These are phyloP conservation scores for Tetrahymena malaccensis DNA, from an alignment of 73 alveolate genomes.

Conservation along the genomic window DNA sequence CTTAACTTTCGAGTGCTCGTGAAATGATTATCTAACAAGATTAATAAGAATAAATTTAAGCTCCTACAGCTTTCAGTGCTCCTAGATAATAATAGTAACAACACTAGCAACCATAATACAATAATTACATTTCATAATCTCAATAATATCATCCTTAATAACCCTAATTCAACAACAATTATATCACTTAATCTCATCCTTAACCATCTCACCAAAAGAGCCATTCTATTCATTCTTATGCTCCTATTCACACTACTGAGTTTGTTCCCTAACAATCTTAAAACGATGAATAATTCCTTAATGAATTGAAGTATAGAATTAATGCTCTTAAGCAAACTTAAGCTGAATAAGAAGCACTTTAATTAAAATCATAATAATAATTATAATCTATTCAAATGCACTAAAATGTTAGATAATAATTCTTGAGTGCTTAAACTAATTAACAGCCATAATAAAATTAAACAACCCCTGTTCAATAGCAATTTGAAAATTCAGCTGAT, in stretches of 20 bases:
- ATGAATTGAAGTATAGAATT: neutral
- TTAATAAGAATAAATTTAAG: neutral
- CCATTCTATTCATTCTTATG: neutral
- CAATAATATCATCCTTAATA: neutral
- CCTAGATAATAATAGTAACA: neutral
- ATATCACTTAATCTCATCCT: neutral
- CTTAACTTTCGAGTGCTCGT: neutral
- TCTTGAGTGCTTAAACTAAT: neutral
- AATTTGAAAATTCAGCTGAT: neutral
- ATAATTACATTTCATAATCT: neutral
- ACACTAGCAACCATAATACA: neutral
- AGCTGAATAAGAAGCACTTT: neutral
- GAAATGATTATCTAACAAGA: neutral
- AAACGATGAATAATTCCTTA: neutral
- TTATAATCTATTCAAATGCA: neutral
- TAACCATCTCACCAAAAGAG: neutral
- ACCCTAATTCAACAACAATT: neutral
- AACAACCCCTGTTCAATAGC: neutral
- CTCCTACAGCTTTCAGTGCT: neutral
- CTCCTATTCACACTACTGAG: neutral
- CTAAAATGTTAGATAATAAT: neutral
- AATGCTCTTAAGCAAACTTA: neutral
- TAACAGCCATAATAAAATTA: neutral
- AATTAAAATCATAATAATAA: neutral
- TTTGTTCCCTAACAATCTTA: neutral